Evolutionary conservation across 768 basidiomycete genomes (phyloP), one percentile per base, ranked within the genome.

Genomic region (Gyrodon lividus): DNA sequence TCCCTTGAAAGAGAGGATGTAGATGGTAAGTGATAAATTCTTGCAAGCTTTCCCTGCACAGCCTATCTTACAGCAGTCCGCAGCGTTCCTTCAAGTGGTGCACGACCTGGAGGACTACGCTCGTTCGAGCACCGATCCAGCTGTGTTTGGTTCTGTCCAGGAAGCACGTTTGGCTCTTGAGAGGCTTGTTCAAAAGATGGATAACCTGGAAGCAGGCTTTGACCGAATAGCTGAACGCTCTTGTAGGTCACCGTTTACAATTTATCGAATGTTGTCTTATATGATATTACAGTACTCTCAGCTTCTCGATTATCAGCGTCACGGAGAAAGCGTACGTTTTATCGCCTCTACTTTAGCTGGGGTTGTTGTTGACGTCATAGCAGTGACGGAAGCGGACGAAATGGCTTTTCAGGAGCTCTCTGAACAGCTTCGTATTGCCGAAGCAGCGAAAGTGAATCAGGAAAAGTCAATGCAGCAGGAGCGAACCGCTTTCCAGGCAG

Each of bases 181-280:
- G 54, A 89, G 81, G 66, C 75, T 90, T 5, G 73, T 92, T 38
- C 70, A 67, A 28, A 86, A 83, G 67, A 89, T 97, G 83, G 91
- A 96, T 53, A 77, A 74, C 22, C 74, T 95, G 12, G 87, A 91
- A 65, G 66, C 80, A 0, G 86, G 87, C 2, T 94, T 97, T 61
- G 93, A 95, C 59, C 80, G 83, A 56, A 86, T 95, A 59, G 87
- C 89, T 3, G 91, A 94, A 64, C 81, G 87, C 42, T 90, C 89
- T 52, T 67, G 92, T 92, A 65, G 50, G 89, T 59, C 54, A 16
- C 23, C n/a, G 3, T 20, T 20, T 13, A 5, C 26, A 26, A 3
- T 3, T 19, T 5, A 31, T 34, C 17, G 16, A 2, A 8, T 38
- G 17, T 50, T 43, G 13, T 45, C 34, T 55, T 54, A n/a, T 52